Evolutionary conservation across 257 asterid genomes (phyloP).

Genomic region (Hygrophila difformis): DNA sequence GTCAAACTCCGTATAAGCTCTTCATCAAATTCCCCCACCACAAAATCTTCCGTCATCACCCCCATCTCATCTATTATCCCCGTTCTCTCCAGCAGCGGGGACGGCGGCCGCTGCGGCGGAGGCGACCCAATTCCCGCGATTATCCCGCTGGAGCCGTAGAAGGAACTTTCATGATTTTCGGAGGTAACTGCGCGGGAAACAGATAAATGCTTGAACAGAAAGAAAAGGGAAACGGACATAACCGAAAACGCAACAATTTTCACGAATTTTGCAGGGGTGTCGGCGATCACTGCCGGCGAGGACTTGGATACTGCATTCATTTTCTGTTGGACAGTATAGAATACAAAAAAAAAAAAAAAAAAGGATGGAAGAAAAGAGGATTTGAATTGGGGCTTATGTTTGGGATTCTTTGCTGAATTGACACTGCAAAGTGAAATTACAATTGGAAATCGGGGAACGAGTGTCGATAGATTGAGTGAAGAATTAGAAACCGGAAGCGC

Average conservation of each 20-base stretch:
- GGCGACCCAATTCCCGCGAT: slow-evolving; percentile 5
- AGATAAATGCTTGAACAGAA: slow-evolving; percentile 27
- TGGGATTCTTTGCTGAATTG: no score
- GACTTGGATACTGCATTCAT: no score
- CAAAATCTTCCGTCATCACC: slow-evolving; percentile 41
- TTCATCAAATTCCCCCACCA: slow-evolving; percentile 48
- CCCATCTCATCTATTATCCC: slow-evolving; percentile 63
- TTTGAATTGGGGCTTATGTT: no score
- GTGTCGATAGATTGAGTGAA: no score
- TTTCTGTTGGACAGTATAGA: no score
- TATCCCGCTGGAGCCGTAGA: slow-evolving; percentile 27
- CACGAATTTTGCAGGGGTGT: no score
- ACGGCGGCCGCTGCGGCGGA: slow-evolving; percentile 10
- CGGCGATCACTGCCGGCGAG: no score
- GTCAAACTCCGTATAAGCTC: slow-evolving; percentile 27
- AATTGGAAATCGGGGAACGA: no score
- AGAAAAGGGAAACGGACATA: slow-evolving; percentile 29
- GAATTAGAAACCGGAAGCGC: no score
- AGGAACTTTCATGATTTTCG: slow-evolving; percentile 21
- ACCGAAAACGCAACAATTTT: slow-evolving; percentile 27
- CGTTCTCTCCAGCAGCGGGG: slow-evolving; percentile 35
- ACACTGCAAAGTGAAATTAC: no score
- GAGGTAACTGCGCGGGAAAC: slow-evolving; percentile 13
- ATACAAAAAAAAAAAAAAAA: no score
- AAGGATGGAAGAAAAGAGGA: no score